Base-by-base conservation (phyloP, 2,329 filamentous ascomycete genomes). In the Phaeoacremonium minimum region DNA sequence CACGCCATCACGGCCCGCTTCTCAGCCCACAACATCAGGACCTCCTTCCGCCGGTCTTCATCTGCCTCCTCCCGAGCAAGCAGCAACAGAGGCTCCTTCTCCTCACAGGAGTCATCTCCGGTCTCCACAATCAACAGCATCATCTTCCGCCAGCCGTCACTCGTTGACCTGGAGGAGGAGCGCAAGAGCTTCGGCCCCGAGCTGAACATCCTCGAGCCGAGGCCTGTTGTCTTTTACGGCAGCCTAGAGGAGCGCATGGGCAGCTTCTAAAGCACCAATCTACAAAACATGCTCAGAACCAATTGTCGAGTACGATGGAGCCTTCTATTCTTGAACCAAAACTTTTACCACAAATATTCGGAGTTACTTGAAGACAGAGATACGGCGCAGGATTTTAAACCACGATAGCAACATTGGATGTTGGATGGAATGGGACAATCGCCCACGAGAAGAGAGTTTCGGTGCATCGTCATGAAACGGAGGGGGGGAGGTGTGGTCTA, bases 181-280 rank as follows among this genome's bases (percentile, higher is more conserved):
- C 69, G 67, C 45, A 62, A 58, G 48, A 66, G 58, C 46, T 78
- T 75, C 37, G 65, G 66, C 8, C 63, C 61, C 35, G 75, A 75
- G 48, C 62, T 81, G 7, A 66, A 63, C 46, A 62, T 83, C 14
- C 66, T 83, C 17, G 78, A 83, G 57, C 78, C 78, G 3, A 61
- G 78, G 30, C 78, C 78, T 9, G 66, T 80, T 22, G 74, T 80
- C 36, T 80, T 79, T 59, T 82, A 77, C 71, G 75, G 73, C 45
- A 75, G 78, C 28, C 56, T 82, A 32, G 77, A 81, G 57, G 77
- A 80, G 61, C 67, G 75, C 35, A 77, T 80, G 53, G 61, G 63
- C 30, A 60, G 58, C 15, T 58, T 67, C 32, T 63, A 50, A 45
- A 20, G 22, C 22, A 26, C 22, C 22, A 26, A n/a, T 9, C 22